phyloP scores from a whole-genome alignment of 2,329 filamentous ascomycete species.

The Clarireedia sp. region DNA sequence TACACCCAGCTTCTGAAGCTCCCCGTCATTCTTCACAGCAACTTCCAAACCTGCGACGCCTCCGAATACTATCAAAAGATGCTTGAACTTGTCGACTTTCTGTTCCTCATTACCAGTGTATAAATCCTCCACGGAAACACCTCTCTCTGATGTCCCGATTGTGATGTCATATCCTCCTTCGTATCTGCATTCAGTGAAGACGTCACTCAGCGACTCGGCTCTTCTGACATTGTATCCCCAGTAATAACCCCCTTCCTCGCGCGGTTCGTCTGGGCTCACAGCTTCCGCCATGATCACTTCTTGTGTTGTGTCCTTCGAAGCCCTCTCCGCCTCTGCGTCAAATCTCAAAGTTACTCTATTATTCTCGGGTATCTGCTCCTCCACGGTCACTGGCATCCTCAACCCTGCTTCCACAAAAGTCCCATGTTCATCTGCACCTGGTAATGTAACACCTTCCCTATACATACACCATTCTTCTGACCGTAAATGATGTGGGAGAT shows the following conservation, averaged over 20 bases:
- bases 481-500: conserved; percentile 78
- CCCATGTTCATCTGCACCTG: conserved; percentile 35
- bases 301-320: conserved; percentile 20
- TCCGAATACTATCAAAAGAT: conserved; percentile 72
- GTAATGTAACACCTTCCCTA: conserved; percentile 65
- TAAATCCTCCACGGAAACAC: conserved; percentile 33
- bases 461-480: conserved; percentile 71
- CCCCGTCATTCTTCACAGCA: conserved; percentile 55
- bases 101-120: conserved; percentile 23
- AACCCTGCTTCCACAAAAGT: conserved; percentile 53
- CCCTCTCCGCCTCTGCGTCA: conserved; percentile 36
- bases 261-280: conserved; percentile 59
- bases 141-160: conserved; percentile 77
- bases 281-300: conserved; percentile 41
- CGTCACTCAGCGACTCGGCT: conserved; percentile 56
- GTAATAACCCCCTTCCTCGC: conserved; percentile 73
- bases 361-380: conserved; percentile 50
- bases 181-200: conserved; percentile 71
- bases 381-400: conserved; percentile 40
- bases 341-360: conserved; percentile 70
- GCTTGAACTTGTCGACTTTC: conserved; percentile 45
- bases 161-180: conserved; percentile 75
- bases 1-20: conserved; percentile 49
- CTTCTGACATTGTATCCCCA: conserved; percentile 74
- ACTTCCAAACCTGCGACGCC: conserved; percentile 73